Percentiles rank a stretch among this genome's conserved stretches.
These are phyloP conservation scores for Letharia columbiana DNA, from an alignment of 495 filamentous ascomycete species.

Conservation along the genomic window DNA sequence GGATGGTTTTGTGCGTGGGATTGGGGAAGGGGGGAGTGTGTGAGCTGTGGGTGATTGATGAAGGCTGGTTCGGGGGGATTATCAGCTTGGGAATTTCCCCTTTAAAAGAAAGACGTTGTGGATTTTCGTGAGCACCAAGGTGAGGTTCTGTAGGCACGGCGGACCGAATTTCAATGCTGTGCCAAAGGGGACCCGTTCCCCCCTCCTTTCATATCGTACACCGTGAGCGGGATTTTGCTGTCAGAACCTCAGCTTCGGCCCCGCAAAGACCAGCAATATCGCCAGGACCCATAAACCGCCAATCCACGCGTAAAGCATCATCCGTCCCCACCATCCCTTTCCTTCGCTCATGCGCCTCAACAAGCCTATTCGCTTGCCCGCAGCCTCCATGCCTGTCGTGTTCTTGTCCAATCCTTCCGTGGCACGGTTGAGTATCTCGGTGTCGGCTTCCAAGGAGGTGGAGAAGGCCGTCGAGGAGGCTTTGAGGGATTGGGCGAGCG, in stretches of 20 bases:
- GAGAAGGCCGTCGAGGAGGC: slow-evolving; percentile 61
- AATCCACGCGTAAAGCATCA: slow-evolving; percentile 78
- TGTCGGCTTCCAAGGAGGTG: slow-evolving; percentile 60
- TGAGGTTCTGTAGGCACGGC: neutral
- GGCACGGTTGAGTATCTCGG: slow-evolving; percentile 57
- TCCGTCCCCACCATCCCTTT: slow-evolving; percentile 75
- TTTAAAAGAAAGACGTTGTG: neutral
- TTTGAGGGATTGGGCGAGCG: slow-evolving; percentile 72
- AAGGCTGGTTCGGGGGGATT: too few species aligned
- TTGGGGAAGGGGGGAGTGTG: too few species aligned
- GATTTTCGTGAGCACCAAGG: neutral
- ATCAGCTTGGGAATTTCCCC: neutral
- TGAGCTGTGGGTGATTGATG: too few species aligned
- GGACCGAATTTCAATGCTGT: neutral
- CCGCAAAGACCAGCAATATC: slow-evolving; percentile 65
- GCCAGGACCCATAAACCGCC: slow-evolving; percentile 67
- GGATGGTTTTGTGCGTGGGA: too few species aligned
- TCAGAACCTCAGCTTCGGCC: slow-evolving; percentile 79
- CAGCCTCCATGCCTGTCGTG: slow-evolving; percentile 60
- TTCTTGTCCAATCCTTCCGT: slow-evolving; percentile 68
- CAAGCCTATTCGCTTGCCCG: slow-evolving; percentile 63
- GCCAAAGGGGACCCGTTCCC: neutral
- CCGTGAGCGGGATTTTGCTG: neutral
- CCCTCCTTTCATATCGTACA: neutral
- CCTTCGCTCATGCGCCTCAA: slow-evolving; percentile 72